Conservation (phyloP, 2,329 filamentous ascomycete genomes). For the Aurifilum marmelostoma region DNA sequence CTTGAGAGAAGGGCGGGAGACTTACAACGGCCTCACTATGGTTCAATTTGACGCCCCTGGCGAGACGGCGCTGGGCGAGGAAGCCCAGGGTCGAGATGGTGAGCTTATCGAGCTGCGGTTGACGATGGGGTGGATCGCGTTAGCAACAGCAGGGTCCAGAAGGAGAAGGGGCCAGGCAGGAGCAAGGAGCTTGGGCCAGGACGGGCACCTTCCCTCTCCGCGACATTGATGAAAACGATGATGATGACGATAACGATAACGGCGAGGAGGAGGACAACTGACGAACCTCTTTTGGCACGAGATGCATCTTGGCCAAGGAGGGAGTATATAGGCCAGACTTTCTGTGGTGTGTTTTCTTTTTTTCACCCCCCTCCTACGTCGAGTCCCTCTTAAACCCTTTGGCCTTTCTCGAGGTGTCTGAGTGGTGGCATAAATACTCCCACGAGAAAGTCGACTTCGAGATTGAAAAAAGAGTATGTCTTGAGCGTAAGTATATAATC, state of each 20-base stretch:
- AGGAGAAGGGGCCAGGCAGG: background rate
- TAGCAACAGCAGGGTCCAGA: constrained; percentile 17
- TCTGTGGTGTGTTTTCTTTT: no score
- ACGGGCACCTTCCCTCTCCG: background rate
- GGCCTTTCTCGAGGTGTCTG: background rate
- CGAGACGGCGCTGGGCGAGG: constrained; percentile 84
- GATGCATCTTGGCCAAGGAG: constrained; percentile 39
- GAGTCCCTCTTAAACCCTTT: background rate
- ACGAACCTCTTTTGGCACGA: constrained; percentile 43
- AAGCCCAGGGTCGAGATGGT: constrained; percentile 86
- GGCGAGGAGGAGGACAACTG: constrained; percentile 16
- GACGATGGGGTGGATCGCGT: constrained; percentile 5
- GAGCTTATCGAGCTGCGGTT: constrained; percentile 88
- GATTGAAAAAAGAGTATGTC: no score
- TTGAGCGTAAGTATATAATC: background rate
- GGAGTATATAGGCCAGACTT: constrained; percentile 7
- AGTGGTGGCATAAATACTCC: background rate
- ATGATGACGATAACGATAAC: constrained; percentile 4
- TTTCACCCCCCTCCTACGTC: background rate
- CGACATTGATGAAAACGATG: background rate
- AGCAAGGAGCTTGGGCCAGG: background rate
- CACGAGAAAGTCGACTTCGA: background rate
- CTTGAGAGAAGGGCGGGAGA: constrained; percentile 20
- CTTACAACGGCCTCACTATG: constrained; percentile 82
- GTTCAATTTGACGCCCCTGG: constrained; percentile 85